phyloP scores from a whole-genome alignment of 1,284 basidiomycete genomes.

The Ustilago sp. region DNA sequence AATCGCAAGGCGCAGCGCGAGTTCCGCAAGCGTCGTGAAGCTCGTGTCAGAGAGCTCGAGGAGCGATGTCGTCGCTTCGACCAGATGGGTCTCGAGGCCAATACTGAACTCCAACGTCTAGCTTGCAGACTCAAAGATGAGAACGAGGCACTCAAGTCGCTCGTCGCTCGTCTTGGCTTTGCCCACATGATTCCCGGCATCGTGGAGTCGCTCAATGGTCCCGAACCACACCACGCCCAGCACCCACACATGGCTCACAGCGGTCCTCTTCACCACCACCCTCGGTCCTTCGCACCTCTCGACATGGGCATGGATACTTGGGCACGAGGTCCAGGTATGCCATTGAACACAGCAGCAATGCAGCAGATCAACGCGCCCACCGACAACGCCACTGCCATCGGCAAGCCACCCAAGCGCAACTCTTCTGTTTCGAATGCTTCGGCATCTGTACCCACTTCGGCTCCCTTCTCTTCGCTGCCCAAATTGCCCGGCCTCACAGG shows the following conservation, averaged over 20 bases:
- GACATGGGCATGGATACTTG: slow-evolving; percentile 48
- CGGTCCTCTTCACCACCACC: slow-evolving; percentile 26
- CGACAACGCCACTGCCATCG: not conserved
- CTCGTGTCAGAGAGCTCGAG: slow-evolving; percentile 62
- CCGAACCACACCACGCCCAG: slow-evolving; percentile 31
- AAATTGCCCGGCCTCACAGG: slow-evolving; percentile 29
- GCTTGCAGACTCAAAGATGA: slow-evolving; percentile 62
- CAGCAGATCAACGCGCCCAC: slow-evolving; percentile 11
- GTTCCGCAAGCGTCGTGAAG: slow-evolving; percentile 64
- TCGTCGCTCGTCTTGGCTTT: slow-evolving; percentile 59
- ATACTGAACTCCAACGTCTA: slow-evolving; percentile 59
- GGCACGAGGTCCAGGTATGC: slow-evolving; percentile 27
- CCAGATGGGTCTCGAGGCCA: slow-evolving; percentile 65
- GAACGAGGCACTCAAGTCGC: slow-evolving; percentile 62
- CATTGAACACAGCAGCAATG: slow-evolving; percentile 20
- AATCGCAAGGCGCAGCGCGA: slow-evolving; percentile 65
- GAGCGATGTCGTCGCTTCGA: slow-evolving; percentile 64
- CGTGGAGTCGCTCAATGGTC: slow-evolving; percentile 45
- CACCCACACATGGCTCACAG: slow-evolving; percentile 28
- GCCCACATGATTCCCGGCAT: slow-evolving; percentile 55
- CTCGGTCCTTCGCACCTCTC: slow-evolving; percentile 36
- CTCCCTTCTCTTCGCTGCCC: slow-evolving; percentile 27
- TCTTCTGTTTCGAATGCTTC: not conserved
- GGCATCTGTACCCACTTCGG: slow-evolving; percentile 8
- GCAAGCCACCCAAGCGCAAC: slow-evolving; percentile 25